A percentile compares a stretch with the other conserved stretches of the same genome.
Evolutionary conservation across 805 yeast species (phyloP).

Genomic region (Ogataea ramenticola): DNA sequence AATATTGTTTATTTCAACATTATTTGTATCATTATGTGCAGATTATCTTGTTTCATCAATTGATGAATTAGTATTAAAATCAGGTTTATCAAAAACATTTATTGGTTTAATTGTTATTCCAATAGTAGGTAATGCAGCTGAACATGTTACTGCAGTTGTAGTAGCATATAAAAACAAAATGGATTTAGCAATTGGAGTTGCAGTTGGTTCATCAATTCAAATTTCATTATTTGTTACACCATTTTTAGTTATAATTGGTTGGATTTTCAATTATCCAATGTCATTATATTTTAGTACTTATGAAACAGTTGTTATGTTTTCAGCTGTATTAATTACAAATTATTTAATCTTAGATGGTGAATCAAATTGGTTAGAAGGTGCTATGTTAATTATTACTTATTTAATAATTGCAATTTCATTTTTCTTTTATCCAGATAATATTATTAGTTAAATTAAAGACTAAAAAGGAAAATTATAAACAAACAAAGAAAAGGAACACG

Average conservation of each 20-base stretch:
- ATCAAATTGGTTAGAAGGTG: constrained; percentile 96
- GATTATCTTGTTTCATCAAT: constrained; percentile 91
- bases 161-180: constrained; percentile 95
- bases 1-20: constrained; percentile 56
- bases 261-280: constrained; percentile 90
- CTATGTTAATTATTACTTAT: constrained; percentile 82
- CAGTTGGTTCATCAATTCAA: constrained; percentile 92
- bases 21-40: constrained; percentile 83
- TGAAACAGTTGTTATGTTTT: constrained; percentile 88
- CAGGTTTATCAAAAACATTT: constrained; percentile 90
- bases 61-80: constrained; percentile 74
- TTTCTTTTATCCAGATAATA: constrained; percentile 71
- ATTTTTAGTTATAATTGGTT: constrained; percentile 89
- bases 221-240: constrained; percentile 95
- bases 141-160: constrained; percentile 92
- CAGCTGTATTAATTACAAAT: constrained; percentile 82
- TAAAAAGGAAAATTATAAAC: background rate
- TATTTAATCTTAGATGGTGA: constrained; percentile 89
- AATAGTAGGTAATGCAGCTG: constrained; percentile 98
- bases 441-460: constrained; percentile 10
- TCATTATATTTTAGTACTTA: constrained; percentile 83
- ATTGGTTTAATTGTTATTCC: constrained; percentile 92
- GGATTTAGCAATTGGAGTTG: constrained; percentile 96
- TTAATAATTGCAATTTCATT: constrained; percentile 84
- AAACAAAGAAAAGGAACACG: too few species aligned